Evolutionary conservation across 2,329 filamentous ascomycete species (phyloP), one percentile per base, ranked within the genome.

Genomic region (Fusarium sp.): DNA sequence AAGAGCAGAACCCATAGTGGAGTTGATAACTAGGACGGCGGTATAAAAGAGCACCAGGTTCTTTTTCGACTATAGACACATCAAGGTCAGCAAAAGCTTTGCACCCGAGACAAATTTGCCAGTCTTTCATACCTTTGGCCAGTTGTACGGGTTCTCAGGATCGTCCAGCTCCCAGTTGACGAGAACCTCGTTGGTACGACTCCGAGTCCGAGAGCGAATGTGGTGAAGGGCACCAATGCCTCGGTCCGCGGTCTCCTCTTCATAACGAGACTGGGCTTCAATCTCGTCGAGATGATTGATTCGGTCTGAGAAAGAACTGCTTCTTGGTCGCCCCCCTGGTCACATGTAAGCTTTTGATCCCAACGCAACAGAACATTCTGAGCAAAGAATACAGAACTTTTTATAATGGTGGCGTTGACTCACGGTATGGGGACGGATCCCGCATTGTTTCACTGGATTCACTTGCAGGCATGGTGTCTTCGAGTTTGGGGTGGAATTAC

Each of bases 1-100:
- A 6, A 93, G 82, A 0, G 89, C 84, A 43, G 88, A 91, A 2
- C 87, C 88, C 79, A 93, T 88, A 10, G 91, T 92, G 28, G 87
- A 89, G 77, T 93, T 93, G 75, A 92, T 82, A 44, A 92, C 89
- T 56, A 86, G 83, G 67, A 87, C 76, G 79, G 89, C 88, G 2
- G 86, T 85, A 1, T 87, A 83, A 28, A 88, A 73, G 3, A 91
- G 74, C 7, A 92, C 83, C 39, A 82, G 79, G 2, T 79, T 68
- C 75, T 92, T 92, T 72, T 84, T 88, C 52, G 71, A 71, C 85
- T 90, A 66, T n/a, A 12, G 43, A 6, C 37, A 15, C 13, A 10
- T 16, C 12, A 12, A 12, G 13, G 46, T 48, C 6, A 60, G 41
- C 8, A 59, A 15, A n/a, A 11, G 4, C 3, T 6, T n/a, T 31